Evolutionary conservation across 805 yeast genomes (phyloP).

Genomic region (Huiozyma sinensis): DNA sequence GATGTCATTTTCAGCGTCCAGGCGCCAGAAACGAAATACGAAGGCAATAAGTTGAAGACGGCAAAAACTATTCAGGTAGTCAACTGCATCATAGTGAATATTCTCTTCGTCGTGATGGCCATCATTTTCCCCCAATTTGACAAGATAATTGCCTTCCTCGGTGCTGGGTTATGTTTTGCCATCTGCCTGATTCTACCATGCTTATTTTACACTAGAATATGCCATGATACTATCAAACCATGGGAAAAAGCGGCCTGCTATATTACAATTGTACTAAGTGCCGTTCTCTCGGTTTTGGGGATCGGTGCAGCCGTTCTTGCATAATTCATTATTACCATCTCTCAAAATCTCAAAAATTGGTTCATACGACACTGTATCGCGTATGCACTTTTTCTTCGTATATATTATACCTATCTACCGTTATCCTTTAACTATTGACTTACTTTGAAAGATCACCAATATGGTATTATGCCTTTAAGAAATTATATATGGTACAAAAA

Average conservation of each 20-base stretch:
- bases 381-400: too few species aligned
- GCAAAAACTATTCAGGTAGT: constrained; percentile 12
- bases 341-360: too few species aligned
- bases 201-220: constrained; percentile 53
- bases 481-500: too few species aligned
- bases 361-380: too few species aligned
- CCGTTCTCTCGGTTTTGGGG: constrained; percentile 45
- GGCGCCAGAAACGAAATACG: constrained; percentile 13
- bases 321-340: constrained; percentile 1
- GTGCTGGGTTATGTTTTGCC: constrained; percentile 68
- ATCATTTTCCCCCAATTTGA: constrained; percentile 70
- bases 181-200: constrained; percentile 75
- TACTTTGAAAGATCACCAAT: too few species aligned
- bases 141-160: constrained; percentile 67
- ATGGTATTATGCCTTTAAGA: too few species aligned
- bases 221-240: constrained; percentile 33
- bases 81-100: constrained; percentile 41
- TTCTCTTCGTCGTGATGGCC: constrained; percentile 46
- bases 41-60: constrained; percentile 9
- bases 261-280: constrained; percentile 35
- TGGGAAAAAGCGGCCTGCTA: constrained; percentile 33
- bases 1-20: constrained; percentile 40
- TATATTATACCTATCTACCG: too few species aligned
- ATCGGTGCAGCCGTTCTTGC: constrained; percentile 41
- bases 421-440: too few species aligned